These are phyloP conservation scores for Dalbergia cultrata DNA, from an alignment of 306 rosid genomes.

Conservation along the genomic window DNA sequence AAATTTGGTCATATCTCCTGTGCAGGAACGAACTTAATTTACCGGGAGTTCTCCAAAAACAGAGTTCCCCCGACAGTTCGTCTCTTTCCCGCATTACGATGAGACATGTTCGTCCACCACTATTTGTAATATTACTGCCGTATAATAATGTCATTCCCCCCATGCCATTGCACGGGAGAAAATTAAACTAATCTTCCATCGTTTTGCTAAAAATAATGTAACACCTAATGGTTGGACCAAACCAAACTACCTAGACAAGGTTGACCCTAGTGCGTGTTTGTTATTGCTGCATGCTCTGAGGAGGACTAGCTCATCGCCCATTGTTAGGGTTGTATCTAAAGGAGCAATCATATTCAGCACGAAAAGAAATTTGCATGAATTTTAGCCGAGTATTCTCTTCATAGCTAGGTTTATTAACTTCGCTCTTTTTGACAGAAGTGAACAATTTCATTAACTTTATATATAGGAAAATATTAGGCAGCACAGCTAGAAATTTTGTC, in stretches of 20 bases:
- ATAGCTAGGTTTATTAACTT: too few relatives aligned
- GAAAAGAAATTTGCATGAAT: too few relatives aligned
- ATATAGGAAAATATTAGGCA: too few relatives aligned
- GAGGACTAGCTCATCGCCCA: too few relatives aligned
- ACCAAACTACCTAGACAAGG: neutral
- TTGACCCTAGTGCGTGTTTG: neutral
- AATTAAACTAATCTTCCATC: neutral
- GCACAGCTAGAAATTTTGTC: too few relatives aligned
- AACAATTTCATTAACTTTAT: too few relatives aligned
- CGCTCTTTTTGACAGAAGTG: too few relatives aligned
- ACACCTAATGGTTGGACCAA: neutral
- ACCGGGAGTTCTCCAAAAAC: slow-evolving; percentile 23
- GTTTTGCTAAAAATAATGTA: neutral
- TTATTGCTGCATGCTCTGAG: neutral
- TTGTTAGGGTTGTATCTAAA: too few relatives aligned
- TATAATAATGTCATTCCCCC: too few relatives aligned
- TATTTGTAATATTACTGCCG: neutral
- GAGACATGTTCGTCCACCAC: slow-evolving; percentile 5
- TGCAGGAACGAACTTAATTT: slow-evolving; percentile 5
- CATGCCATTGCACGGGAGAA: too few relatives aligned
- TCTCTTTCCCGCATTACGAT: slow-evolving; percentile 38
- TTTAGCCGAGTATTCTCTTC: too few relatives aligned
- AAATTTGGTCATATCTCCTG: slow-evolving; percentile 9
- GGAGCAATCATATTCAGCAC: too few relatives aligned
- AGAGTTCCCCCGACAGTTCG: slow-evolving; percentile 35